These are phyloP conservation scores for Nitzschia sp. DNA, from an alignment of 108 stramenopile species.

Conservation along the genomic window DNA sequence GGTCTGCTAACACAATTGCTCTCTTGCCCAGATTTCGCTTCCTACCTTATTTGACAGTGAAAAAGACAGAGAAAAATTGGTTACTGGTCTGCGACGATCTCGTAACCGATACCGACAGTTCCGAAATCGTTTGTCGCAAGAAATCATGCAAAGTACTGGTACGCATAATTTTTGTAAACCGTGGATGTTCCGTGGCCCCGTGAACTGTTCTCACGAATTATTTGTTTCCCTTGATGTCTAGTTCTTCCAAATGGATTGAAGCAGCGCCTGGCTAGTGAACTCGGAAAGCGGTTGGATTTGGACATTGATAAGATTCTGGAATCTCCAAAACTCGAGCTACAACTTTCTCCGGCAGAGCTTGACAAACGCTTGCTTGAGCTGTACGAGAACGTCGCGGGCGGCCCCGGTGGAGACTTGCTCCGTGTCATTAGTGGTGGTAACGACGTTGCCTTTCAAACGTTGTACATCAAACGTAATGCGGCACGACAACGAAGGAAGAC, in stretches of 20 bases:
- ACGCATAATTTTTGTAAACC: conserved; percentile 57
- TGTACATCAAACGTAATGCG: conserved; percentile 56
- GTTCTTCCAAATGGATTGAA: conserved; percentile 71
- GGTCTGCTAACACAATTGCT: neutral
- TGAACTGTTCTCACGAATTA: neutral
- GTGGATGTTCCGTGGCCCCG: neutral
- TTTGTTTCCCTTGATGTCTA: no score
- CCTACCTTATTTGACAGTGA: conserved; percentile 70
- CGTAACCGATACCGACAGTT: conserved; percentile 68
- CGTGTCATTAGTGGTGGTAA: conserved; percentile 79
- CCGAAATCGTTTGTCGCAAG: conserved; percentile 62
- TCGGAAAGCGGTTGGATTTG: conserved; percentile 80
- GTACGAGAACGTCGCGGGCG: conserved; percentile 62
- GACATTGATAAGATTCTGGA: conserved; percentile 73
- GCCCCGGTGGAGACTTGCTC: conserved; percentile 77
- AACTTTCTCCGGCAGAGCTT: conserved; percentile 88
- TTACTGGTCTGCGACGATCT: conserved; percentile 49
- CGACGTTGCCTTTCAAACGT: conserved; percentile 70
- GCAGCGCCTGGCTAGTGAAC: conserved; percentile 61
- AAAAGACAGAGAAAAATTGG: conserved; percentile 48
- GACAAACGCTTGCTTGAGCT: conserved; percentile 77
- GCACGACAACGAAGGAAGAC: conserved; percentile 3
- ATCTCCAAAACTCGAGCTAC: conserved; percentile 72
- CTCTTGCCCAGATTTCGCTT: conserved; percentile 65
- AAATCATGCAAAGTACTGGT: conserved; percentile 68